Evolutionary conservation across 768 basidiomycete genomes (phyloP).

Genomic region (Chalciporus piperatus): DNA sequence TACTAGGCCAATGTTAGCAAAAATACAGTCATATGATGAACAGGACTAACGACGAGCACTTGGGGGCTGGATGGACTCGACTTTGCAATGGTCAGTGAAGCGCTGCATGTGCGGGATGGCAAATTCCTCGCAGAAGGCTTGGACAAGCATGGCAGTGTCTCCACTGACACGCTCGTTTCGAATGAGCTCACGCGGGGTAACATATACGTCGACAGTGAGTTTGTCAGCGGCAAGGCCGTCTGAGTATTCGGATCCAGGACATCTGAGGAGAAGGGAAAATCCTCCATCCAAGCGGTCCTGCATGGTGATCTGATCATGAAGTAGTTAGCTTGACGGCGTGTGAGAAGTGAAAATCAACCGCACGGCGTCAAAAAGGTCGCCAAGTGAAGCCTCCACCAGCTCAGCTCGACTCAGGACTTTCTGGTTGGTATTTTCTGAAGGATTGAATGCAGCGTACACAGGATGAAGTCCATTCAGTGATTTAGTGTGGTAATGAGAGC

Average conservation of each 20-base stretch:
- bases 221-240: neutral
- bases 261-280: constrained; percentile 1
- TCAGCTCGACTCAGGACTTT: no score
- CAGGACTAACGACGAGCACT: neutral
- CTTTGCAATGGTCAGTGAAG: constrained; percentile 1
- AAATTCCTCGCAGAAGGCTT: constrained; percentile 11
- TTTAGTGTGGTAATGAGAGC: constrained; percentile 1
- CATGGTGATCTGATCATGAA: constrained; percentile 1
- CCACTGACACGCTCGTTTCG: neutral
- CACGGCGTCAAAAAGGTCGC: constrained; percentile 10
- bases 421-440: neutral
- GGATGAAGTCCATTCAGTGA: neutral
- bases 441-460: neutral
- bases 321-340: neutral
- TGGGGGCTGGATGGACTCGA: neutral
- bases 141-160: constrained; percentile 3
- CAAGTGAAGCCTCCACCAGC: neutral
- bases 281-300: constrained; percentile 11
- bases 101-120: constrained; percentile 5
- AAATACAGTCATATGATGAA: no score
- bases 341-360: neutral
- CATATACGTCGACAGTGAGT: constrained; percentile 3
- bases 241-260: neutral
- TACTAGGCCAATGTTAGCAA: no score
- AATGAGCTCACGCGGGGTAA: neutral